phyloP scores from a whole-genome alignment of 345 rosid genomes.

The Raphanus sativus region DNA sequence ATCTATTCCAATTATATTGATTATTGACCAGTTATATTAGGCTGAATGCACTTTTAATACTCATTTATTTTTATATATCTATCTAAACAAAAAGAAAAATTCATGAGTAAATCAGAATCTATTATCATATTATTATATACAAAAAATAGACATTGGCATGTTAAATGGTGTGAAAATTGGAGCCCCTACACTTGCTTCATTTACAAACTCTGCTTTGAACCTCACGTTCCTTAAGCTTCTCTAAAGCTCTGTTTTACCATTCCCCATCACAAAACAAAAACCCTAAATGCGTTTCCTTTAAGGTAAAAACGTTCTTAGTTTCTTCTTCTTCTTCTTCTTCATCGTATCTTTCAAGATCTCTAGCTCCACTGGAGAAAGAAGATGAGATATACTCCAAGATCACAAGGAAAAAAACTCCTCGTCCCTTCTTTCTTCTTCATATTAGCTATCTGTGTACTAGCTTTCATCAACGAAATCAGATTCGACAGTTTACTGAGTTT shows the following conservation, averaged over 20 bases:
- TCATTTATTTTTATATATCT: neutral
- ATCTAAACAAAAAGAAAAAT: neutral
- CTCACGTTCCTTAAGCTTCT: slow-evolving; percentile 43
- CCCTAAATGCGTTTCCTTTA: slow-evolving; percentile 8
- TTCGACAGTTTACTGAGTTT: slow-evolving; percentile 49
- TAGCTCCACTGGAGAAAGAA: neutral
- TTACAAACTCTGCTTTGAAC: slow-evolving; percentile 37
- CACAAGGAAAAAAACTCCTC: slow-evolving; percentile 39
- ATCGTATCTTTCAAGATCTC: slow-evolving; percentile 17
- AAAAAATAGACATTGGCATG: slow-evolving; percentile 22
- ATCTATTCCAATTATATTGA: too few relatives aligned
- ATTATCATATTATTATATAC: neutral
- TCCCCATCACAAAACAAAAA: slow-evolving; percentile 2
- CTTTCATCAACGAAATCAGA: slow-evolving; percentile 56
- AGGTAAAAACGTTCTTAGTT: neutral
- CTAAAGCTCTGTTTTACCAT: slow-evolving; percentile 18
- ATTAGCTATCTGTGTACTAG: slow-evolving; percentile 61
- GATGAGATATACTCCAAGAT: slow-evolving; percentile 38
- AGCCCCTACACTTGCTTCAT: slow-evolving; percentile 38
- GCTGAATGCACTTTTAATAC: neutral
- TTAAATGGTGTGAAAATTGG: slow-evolving; percentile 35
- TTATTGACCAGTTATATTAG: neutral
- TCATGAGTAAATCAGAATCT: slow-evolving; percentile 6
- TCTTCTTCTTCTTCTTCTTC: slow-evolving; percentile 5
- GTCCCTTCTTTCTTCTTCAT: slow-evolving; percentile 60